Conservation (phyloP, 345 rosid species). For the Clarkia xantiana region DNA sequence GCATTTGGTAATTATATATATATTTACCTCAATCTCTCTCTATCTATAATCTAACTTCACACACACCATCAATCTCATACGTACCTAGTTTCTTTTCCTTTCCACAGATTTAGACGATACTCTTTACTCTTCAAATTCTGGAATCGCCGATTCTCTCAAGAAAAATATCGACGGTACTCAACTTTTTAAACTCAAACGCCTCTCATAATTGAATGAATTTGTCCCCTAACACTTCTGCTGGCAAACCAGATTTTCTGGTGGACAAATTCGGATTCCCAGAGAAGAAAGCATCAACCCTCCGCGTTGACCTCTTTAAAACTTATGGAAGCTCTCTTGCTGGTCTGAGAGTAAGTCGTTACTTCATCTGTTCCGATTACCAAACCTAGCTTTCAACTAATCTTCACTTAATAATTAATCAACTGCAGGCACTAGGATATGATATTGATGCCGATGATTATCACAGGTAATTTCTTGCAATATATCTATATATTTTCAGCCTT, state of each 20-base stretch:
- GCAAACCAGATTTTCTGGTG: constrained; percentile 44
- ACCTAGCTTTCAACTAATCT: too few relatives aligned
- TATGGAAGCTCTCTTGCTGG: constrained; percentile 95
- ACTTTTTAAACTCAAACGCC: neutral
- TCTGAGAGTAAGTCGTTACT: constrained; percentile 36
- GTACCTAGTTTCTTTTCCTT: too few relatives aligned
- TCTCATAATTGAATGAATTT: too few relatives aligned
- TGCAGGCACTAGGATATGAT: constrained; percentile 72
- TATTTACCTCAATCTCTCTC: too few relatives aligned
- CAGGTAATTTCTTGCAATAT: constrained; percentile 15
- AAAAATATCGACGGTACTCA: constrained; percentile 49
- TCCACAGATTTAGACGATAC: constrained; percentile 81
- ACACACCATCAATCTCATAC: too few relatives aligned
- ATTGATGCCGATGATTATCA: constrained; percentile 74
- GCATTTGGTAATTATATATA: too few relatives aligned
- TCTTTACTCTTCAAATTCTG: constrained; percentile 64
- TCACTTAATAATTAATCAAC: neutral
- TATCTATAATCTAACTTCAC: too few relatives aligned
- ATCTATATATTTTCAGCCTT: neutral
- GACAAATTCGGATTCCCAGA: constrained; percentile 55
- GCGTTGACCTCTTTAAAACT: constrained; percentile 47
- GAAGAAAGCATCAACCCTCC: constrained; percentile 34
- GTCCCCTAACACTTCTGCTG: neutral
- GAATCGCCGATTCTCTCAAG: constrained; percentile 40
- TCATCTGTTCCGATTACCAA: neutral